phyloP scores from a whole-genome alignment of 345 rosid genomes.

The Turritis glabra region DNA sequence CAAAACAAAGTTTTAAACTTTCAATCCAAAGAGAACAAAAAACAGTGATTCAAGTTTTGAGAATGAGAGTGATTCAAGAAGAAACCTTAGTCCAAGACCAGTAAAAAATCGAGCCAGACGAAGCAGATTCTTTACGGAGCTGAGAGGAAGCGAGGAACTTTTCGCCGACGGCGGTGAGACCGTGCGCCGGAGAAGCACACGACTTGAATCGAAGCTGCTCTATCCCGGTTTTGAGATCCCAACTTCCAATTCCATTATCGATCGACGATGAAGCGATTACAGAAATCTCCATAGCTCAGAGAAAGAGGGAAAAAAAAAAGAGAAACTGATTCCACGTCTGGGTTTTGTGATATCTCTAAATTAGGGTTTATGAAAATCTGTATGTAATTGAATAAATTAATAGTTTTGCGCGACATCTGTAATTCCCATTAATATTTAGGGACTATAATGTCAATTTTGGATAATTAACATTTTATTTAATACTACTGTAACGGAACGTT shows the following conservation, averaged over 20 bases:
- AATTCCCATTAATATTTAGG: background rate
- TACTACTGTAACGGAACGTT: background rate
- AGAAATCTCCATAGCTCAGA: constrained; percentile 42
- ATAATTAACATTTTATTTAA: background rate
- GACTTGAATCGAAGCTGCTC: constrained; percentile 62
- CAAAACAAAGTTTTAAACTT: background rate
- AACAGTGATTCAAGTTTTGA: background rate
- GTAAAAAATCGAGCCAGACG: constrained; percentile 65
- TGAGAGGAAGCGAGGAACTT: constrained; percentile 75
- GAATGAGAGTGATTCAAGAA: background rate
- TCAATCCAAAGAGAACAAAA: background rate
- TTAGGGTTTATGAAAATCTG: constrained; percentile 33
- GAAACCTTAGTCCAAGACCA: constrained; percentile 78
- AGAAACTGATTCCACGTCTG: background rate
- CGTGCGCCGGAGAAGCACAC: constrained; percentile 75
- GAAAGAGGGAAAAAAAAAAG: background rate
- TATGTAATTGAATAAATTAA: background rate
- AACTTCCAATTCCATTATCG: constrained; percentile 73
- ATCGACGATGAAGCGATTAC: constrained; percentile 69
- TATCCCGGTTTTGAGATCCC: constrained; percentile 69
- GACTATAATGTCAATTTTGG: background rate
- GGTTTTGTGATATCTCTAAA: constrained; percentile 12
- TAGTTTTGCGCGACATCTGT: background rate
- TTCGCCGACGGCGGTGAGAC: constrained; percentile 62
- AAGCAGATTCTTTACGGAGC: constrained; percentile 55